phyloP scores from a whole-genome alignment of 441 rosid genomes.

The Adansonia madagascariensis region DNA sequence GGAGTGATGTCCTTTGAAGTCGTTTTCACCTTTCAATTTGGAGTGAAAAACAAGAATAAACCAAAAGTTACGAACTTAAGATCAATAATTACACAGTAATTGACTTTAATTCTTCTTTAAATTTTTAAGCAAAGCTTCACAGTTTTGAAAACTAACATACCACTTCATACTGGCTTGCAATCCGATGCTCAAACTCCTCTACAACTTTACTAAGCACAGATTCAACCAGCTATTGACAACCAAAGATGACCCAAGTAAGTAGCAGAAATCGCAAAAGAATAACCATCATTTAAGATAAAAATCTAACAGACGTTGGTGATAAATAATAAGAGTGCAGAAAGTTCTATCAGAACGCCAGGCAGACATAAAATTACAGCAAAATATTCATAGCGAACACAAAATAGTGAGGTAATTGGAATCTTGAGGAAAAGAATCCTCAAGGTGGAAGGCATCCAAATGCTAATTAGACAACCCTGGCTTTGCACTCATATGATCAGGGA shows the following conservation, averaged over 20 bases:
- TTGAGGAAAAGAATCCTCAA: background rate
- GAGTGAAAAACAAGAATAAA: conserved; percentile 18
- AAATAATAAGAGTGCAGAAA: background rate
- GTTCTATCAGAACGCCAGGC: background rate
- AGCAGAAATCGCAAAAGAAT: conserved; percentile 24
- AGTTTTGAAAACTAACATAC: conserved; percentile 42
- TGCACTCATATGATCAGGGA: background rate
- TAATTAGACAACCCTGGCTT: background rate
- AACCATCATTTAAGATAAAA: background rate
- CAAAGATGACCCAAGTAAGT: conserved; percentile 28
- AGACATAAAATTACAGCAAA: background rate
- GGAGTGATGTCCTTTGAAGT: conserved; percentile 48
- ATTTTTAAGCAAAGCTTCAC: background rate
- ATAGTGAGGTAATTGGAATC: background rate
- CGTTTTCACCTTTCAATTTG: conserved; percentile 46
- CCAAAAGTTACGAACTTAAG: conserved; percentile 5
- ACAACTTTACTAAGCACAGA: conserved; percentile 80
- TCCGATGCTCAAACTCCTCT: conserved; percentile 82
- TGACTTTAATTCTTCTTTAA: background rate
- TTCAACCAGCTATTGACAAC: conserved; percentile 69
- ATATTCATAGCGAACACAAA: background rate
- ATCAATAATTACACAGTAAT: conserved; percentile 7
- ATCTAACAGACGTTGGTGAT: background rate
- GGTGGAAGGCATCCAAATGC: background rate
- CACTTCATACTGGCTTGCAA: conserved; percentile 63